These are phyloP conservation scores for Wickerhamiella sorbophila DNA, from an alignment of 805 yeast species.

Conservation along the genomic window DNA sequence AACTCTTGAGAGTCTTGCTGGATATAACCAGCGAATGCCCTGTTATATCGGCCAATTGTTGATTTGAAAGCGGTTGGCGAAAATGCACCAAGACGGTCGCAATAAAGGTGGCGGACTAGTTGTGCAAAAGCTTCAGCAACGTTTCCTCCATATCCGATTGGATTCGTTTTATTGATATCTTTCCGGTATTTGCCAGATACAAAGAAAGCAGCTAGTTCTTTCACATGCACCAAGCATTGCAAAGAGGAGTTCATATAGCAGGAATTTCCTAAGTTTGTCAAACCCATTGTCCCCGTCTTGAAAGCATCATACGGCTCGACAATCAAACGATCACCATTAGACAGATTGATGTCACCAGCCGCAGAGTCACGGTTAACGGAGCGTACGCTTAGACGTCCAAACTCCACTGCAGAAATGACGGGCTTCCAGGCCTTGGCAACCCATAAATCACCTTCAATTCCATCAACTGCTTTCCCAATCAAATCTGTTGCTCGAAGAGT, in stretches of 20 bases:
- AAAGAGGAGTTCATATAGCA: constrained; percentile 91
- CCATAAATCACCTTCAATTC: constrained; percentile 1
- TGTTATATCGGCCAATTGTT: constrained; percentile 64
- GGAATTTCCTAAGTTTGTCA: constrained; percentile 73
- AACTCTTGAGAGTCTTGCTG: constrained; percentile 95
- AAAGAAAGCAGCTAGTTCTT: constrained; percentile 69
- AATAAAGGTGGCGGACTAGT: constrained; percentile 47
- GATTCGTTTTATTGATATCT: constrained; percentile 65
- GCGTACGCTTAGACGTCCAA: not conserved
- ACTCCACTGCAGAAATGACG: not conserved
- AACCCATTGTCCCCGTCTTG: constrained; percentile 89
- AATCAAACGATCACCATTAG: constrained; percentile 7
- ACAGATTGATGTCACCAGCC: constrained; percentile 1
- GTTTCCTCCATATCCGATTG: constrained; percentile 73
- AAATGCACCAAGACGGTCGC: constrained; percentile 21
- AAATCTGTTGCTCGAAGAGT: not conserved
- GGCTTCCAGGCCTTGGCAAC: not conserved
- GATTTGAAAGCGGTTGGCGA: constrained; percentile 69
- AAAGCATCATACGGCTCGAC: constrained; percentile 41
- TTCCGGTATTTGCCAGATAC: constrained; percentile 36
- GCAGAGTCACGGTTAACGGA: constrained; percentile 1
- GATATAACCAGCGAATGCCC: constrained; percentile 62
- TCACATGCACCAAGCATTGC: constrained; percentile 75
- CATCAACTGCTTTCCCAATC: constrained; percentile 2
- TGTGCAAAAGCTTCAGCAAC: constrained; percentile 65